Evolutionary conservation across 192 early-diverging fungal genomes (phyloP), one percentile per base, ranked within the genome.

Genomic region (Mycoemilia scoparia): DNA sequence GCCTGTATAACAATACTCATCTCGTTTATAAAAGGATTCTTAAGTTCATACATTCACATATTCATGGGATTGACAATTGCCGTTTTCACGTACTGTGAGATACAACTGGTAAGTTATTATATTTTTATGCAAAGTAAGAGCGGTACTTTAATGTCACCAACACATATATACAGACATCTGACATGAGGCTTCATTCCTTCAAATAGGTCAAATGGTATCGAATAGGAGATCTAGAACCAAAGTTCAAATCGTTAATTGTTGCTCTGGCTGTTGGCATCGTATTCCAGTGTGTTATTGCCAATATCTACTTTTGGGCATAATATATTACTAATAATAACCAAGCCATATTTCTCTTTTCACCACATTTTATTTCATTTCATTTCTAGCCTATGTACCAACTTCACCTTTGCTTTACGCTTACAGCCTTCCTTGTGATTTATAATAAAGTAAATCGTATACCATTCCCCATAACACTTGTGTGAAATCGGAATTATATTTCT

Each of bases 271-370:
- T 48, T 10, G 18, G 49, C 22, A 38, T 67, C 8, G 24, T 37
- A 0, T 24, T 67, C 15, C 46, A 66, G 4, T 51, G 58, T 38
- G 33, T 51, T 2, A 21, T 52, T 7, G 64, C 64, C 17, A 56
- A 54, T 32, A 29, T 67, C 38, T 69, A 69, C 21, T 66, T 66
- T 36, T 66, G n/a, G n/a, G n/a, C n/a, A n/a, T n/a, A n/a, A n/a
- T n/a, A n/a, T n/a, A n/a, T n/a, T n/a, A n/a, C n/a, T n/a, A n/a
- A n/a, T n/a, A n/a, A n/a, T n/a, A n/a, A n/a, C n/a, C n/a, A n/a
- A n/a, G n/a, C n/a, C n/a, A n/a, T n/a, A n/a, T n/a, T n/a, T n/a
- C n/a, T n/a, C n/a, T n/a, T n/a, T n/a, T n/a, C n/a, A n/a, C n/a
- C n/a, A n/a, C n/a, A n/a, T n/a, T n/a, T n/a, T n/a, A n/a, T n/a